phyloP scores from a whole-genome alignment of 305 asterid genomes.

The Andrographis paniculata region DNA sequence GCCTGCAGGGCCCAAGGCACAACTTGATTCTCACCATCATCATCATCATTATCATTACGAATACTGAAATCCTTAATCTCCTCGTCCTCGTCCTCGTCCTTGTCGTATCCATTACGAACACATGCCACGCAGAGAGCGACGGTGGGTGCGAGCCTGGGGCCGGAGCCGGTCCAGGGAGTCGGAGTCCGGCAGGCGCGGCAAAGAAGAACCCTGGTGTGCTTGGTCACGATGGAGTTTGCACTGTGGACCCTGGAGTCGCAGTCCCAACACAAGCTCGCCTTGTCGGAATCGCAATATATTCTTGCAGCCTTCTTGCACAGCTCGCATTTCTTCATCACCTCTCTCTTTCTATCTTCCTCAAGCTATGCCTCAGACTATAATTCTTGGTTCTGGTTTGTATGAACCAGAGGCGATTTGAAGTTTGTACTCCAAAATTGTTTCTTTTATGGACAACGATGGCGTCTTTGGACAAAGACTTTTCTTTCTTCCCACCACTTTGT shows the following conservation, averaged over 20 bases:
- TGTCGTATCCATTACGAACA: too few species aligned
- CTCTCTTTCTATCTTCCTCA: too few species aligned
- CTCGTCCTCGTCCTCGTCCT: too few species aligned
- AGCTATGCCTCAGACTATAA: too few species aligned
- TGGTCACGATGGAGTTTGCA: constrained; percentile 42
- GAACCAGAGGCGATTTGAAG: too few species aligned
- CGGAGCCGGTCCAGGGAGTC: constrained; percentile 51
- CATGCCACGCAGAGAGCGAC: constrained; percentile 34
- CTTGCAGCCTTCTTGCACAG: constrained; percentile 40
- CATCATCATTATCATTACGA: too few species aligned
- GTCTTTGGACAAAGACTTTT: too few species aligned
- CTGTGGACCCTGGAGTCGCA: constrained; percentile 46
- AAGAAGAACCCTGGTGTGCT: constrained; percentile 34
- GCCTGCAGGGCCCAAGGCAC: constrained; percentile 32
- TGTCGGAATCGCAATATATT: constrained; percentile 44
- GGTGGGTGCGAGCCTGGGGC: constrained; percentile 32
- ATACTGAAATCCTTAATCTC: too few species aligned
- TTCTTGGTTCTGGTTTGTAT: too few species aligned
- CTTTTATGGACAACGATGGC: too few species aligned
- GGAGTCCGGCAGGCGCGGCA: constrained; percentile 41
- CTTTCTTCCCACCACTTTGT: too few species aligned
- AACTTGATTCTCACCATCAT: constrained; percentile 38
- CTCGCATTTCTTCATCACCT: constrained; percentile 41
- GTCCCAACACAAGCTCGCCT: constrained; percentile 49
- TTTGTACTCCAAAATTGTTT: too few species aligned